These are phyloP conservation scores for Rhizoclosmatium sp. DNA, from an alignment of 192 early-diverging fungal species.

Conservation along the genomic window DNA sequence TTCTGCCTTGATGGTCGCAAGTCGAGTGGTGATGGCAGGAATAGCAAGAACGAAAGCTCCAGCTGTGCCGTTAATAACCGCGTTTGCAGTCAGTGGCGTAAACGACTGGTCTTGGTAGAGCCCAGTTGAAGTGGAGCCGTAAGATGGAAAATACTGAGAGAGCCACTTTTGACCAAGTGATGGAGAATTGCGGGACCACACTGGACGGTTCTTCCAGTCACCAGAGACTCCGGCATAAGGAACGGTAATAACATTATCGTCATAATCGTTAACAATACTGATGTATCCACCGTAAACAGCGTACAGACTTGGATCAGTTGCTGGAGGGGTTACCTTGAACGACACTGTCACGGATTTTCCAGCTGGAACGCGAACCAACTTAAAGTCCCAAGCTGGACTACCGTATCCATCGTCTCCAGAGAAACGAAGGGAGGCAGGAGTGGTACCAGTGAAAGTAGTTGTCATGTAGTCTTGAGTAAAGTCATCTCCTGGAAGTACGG, in stretches of 20 bases:
- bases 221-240: slow-evolving; percentile 22
- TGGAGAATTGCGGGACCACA: slow-evolving; percentile 19
- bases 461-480: slow-evolving; percentile 12
- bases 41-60: neutral
- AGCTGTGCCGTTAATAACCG: neutral
- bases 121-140: slow-evolving; percentile 2
- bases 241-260: neutral
- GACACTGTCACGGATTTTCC: neutral
- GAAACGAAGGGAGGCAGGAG: neutral
- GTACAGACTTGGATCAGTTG: neutral
- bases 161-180: neutral
- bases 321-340: neutral
- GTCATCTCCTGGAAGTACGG: slow-evolving; percentile 38
- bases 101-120: neutral
- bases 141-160: no score
- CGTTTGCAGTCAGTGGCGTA: neutral
- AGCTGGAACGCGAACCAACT: neutral
- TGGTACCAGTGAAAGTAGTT: slow-evolving; percentile 25
- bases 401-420: neutral
- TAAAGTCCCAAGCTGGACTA: neutral
- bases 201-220: slow-evolving; percentile 2
- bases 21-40: neutral
- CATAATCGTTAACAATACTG: neutral
- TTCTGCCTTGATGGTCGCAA: neutral
- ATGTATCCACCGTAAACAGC: neutral